A percentile compares a stretch with the other conserved stretches of the same genome.
phyloP scores from a whole-genome alignment of 352 stramenopile species.

The Phytophthora kernoviae region DNA sequence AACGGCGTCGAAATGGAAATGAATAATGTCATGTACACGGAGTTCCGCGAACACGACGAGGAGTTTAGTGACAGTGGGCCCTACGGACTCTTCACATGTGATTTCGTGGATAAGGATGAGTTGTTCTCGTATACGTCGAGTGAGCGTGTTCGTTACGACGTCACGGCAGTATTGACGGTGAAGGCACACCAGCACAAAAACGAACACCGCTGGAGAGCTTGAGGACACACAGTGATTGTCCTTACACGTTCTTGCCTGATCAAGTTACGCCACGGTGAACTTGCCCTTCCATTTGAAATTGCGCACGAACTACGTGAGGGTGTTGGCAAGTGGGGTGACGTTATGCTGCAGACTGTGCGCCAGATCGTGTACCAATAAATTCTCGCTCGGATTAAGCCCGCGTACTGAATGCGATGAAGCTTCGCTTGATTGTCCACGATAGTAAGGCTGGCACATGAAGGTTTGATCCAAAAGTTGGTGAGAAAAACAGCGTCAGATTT shows the following conservation, averaged over 20 bases:
- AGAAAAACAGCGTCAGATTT: too few species aligned
- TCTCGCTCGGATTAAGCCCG: too few species aligned
- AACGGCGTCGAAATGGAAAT: constrained; percentile 42
- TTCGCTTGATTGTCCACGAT: too few species aligned
- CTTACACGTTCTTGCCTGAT: constrained; percentile 36
- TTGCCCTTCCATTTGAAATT: constrained; percentile 25
- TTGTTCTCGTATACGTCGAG: constrained; percentile 36
- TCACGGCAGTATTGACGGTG: constrained; percentile 31
- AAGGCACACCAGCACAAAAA: constrained; percentile 19
- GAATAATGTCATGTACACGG: constrained; percentile 44
- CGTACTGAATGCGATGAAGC: too few species aligned
- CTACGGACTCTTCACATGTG: constrained; percentile 27
- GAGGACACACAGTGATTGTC: constrained; percentile 36
- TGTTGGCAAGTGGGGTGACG: constrained; percentile 49
- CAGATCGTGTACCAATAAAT: constrained; percentile 36
- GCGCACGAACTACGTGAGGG: constrained; percentile 48
- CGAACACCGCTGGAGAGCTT: constrained; percentile 5
- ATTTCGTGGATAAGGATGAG: constrained; percentile 50
- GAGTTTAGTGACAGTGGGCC: constrained; percentile 12
- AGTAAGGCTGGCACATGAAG: too few species aligned
- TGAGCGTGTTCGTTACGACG: constrained; percentile 38
- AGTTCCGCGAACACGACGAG: constrained; percentile 29
- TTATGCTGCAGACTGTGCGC: constrained; percentile 52
- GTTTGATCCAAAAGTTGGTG: too few species aligned
- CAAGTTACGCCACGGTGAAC: constrained; percentile 26